Evolutionary conservation across 305 asterid species (phyloP).

Genomic region (Fraxinus greggii): DNA sequence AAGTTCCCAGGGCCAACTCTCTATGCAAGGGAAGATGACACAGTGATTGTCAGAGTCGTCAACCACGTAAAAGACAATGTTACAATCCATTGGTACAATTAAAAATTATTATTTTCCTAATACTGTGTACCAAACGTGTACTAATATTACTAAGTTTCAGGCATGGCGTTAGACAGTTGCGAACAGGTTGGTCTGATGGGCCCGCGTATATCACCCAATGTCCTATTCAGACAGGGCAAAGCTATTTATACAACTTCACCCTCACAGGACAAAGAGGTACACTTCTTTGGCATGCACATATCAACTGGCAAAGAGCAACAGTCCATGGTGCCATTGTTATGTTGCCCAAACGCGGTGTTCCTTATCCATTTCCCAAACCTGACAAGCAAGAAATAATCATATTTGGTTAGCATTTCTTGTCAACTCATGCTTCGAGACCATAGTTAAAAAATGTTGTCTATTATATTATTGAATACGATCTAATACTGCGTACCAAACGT

Average conservation of each 20-base stretch:
- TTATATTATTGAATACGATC: background rate
- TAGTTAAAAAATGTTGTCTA: background rate
- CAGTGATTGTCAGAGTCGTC: slow-evolving; percentile 47
- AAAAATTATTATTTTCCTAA: background rate
- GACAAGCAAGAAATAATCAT: slow-evolving; percentile 53
- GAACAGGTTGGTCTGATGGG: slow-evolving; percentile 77
- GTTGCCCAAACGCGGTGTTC: slow-evolving; percentile 50
- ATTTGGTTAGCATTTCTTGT: slow-evolving; percentile 37
- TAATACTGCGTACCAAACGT: background rate
- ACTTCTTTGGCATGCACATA: slow-evolving; percentile 65
- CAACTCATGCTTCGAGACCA: background rate
- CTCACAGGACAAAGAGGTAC: slow-evolving; percentile 68
- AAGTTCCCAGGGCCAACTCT: slow-evolving; percentile 72
- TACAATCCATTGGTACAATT: slow-evolving; percentile 55
- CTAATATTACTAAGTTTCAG: slow-evolving; percentile 25
- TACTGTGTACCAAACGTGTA: background rate
- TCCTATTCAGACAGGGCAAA: slow-evolving; percentile 63
- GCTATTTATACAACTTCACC: slow-evolving; percentile 54
- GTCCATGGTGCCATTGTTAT: slow-evolving; percentile 70
- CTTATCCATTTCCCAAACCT: slow-evolving; percentile 69
- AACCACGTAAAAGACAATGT: slow-evolving; percentile 65
- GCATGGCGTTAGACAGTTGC: slow-evolving; percentile 67
- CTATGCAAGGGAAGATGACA: slow-evolving; percentile 66
- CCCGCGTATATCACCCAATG: slow-evolving; percentile 65
- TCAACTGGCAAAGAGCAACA: slow-evolving; percentile 67